These are phyloP conservation scores for Alternaria sp. DNA, from an alignment of 2,329 filamentous ascomycete species.

Conservation along the genomic window DNA sequence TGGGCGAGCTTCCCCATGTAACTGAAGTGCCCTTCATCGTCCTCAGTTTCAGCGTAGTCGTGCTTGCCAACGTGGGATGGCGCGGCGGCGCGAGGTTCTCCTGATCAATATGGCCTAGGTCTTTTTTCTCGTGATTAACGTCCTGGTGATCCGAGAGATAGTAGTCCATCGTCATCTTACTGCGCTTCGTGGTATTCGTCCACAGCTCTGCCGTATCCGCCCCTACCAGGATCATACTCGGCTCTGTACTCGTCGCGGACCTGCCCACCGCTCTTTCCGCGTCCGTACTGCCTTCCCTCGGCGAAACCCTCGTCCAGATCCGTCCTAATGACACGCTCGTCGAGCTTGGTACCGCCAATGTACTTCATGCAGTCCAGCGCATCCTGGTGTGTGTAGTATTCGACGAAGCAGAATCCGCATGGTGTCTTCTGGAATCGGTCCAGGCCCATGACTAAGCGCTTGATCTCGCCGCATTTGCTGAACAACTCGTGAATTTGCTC, in stretches of 20 bases:
- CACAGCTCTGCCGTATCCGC: conserved; percentile 79
- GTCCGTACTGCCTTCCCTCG: conserved; percentile 93
- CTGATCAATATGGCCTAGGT: background rate
- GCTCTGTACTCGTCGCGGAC: conserved; percentile 97
- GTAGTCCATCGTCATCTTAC: conserved; percentile 1
- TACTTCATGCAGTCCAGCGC: conserved; percentile 99
- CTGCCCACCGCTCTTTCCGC: conserved; percentile 94
- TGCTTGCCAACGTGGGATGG: background rate
- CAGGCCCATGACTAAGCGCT: conserved; percentile 95
- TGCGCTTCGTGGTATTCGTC: conserved; percentile 41
- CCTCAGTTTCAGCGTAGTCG: background rate
- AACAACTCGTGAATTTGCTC: conserved; percentile 99
- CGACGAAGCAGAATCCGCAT: conserved; percentile 98
- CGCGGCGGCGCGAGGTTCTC: background rate
- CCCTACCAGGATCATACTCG: conserved; percentile 93
- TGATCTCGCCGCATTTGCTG: conserved; percentile 94
- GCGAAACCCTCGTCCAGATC: conserved; percentile 95
- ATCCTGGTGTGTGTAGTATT: conserved; percentile 98
- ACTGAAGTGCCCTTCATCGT: background rate
- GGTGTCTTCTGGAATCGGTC: conserved; percentile 97
- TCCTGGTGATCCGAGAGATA: background rate
- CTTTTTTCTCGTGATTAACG: background rate
- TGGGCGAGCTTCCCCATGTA: background rate
- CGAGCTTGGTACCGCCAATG: conserved; percentile 95
- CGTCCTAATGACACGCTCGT: conserved; percentile 94